Base-by-base conservation (phyloP, 257 asterid species). In the Scutellaria baicalensis region DNA sequence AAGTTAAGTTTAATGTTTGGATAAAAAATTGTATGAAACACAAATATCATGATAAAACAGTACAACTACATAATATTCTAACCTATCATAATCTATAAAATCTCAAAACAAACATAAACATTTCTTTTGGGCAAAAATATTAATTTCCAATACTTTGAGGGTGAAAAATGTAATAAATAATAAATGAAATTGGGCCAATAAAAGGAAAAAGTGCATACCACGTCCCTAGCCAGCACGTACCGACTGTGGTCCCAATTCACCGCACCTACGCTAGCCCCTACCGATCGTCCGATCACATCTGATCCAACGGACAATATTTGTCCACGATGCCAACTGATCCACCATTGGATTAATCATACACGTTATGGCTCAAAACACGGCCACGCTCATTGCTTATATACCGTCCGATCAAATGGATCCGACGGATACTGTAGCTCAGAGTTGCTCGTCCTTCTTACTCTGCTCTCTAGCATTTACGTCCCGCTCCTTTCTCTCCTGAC, bases 331-430 rank as follows among this genome's bases (percentile, higher is more conserved):
- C 20, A 4, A 5, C 33, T 27, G 78, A 59, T 43, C 44, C 20
- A 36, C 98, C 93, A 84, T 93, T 88, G 98, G 98, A 93, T 87
- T 84, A 76, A 68, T 38, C 44, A 68, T 64, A 72, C 80, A 80
- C 89, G 79, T 78, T 82, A 13, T 90, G 96, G 98, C 88, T 85
- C 81, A 14, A 13, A 87, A 83, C 23, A 20, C 78, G 3, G 81
- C 95, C 98, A 87, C 98, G 98, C 6, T 83, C 80, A 72, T 11
- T 50, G 9, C 3, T 27, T 9, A 0, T 2, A 0, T 0, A 1
- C 77, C 94, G 80, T 87, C 76, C 0, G 94, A 88, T 87, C 12
- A 48, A 49, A 3, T 0, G 9, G 1, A 90, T 90, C 95, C 71
- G 65, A 88, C 92, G 91, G 86, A 1, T 68, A 3, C 77, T 54